A percentile compares a stretch with the other conserved stretches of the same genome.
phyloP scores from a whole-genome alignment of 495 filamentous ascomycete genomes.

The Hypoxylon lienhwacheense region DNA sequence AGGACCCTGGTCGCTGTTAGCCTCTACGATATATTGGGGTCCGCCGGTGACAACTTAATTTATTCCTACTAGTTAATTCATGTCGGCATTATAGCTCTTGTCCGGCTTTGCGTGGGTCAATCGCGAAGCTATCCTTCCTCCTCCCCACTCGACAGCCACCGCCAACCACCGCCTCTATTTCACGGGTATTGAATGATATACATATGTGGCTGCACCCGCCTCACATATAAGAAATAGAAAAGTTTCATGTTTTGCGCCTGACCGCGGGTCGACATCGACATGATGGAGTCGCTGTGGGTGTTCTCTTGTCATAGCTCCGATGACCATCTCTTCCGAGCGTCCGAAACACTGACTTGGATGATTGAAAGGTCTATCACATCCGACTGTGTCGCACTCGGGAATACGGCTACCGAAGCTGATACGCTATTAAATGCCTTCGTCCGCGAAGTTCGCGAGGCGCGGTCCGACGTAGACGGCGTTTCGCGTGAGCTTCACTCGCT shows the following conservation, averaged over 20 bases:
- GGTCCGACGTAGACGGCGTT: constrained; percentile 49
- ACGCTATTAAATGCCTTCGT: constrained; percentile 42
- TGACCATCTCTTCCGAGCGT: constrained; percentile 25
- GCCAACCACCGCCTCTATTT: constrained; percentile 18
- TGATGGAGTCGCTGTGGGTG: constrained; percentile 34
- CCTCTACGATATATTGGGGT: constrained; percentile 17
- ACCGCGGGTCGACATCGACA: constrained; percentile 29
- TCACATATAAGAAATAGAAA: constrained; percentile 13
- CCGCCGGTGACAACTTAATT: constrained; percentile 27
- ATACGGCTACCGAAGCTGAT: constrained; percentile 40
- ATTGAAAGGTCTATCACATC: constrained; percentile 46
- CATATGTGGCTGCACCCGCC: constrained; percentile 31
- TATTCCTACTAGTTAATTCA: too few species aligned
- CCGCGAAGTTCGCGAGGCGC: constrained; percentile 50
- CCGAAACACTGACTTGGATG: constrained; percentile 35
- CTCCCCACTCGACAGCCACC: constrained; percentile 19
- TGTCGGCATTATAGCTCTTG: constrained; percentile 30
- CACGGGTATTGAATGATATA: too few species aligned
- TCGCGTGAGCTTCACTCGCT: constrained; percentile 54
- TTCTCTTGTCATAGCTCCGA: constrained; percentile 23
- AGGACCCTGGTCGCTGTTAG: constrained; percentile 25
- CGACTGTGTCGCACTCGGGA: constrained; percentile 45
- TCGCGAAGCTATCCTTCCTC: constrained; percentile 18
- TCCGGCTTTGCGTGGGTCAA: constrained; percentile 19
- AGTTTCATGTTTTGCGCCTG: constrained; percentile 24